Base-by-base conservation (phyloP, 1,139 yeast species). In the Kurtzmaniella quercitrusa region DNA sequence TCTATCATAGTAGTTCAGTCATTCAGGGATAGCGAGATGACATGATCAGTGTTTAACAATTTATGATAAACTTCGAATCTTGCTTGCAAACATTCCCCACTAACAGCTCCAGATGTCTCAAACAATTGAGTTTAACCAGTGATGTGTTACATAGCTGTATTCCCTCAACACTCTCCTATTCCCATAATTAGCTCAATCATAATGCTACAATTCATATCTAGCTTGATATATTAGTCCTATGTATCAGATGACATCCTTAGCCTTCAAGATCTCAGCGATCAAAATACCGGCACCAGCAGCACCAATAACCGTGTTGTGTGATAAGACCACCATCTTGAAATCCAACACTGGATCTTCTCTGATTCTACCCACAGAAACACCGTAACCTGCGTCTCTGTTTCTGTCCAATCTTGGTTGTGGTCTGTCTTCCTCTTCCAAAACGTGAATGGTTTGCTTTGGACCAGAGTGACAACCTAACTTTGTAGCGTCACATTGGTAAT, bases 281-380 rank as follows among this genome's bases (percentile, higher is more conserved):
- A 93, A 81, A 49, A 93, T 77, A 65, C 98, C 98, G n/a, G 98
- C 87, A 60, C 99, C 99, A 25, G 99, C 99, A 57, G 98, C 99
- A 59, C 99, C 99, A 54, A 93, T 87, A 56, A 93, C 80, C 46
- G 99, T 93, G 75, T 93, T 93, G 68, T 93, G 99, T 21, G 97
- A 90, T 54, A 93, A 75, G 25, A 90, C 94, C 46, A 93, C 96
- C 91, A 93, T 93, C 72, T 93, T 94, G 73, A 81, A 82, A 65
- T 94, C 98, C 57, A 93, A 76, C 11, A 93, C 89, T 15, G 96
- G 89, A 62, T 93, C 98, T 54, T 81, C 87, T 72, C 99, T 84
- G 46, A 93, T 71, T 68, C 98, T 81, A 45, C 99, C 99, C 43
- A 94, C 97, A 41, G 94, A 79, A 41, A 93, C 98, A 52, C 96